These are phyloP conservation scores for Pseudopithomyces chartarum DNA, from an alignment of 2,329 filamentous ascomycete species.

Conservation along the genomic window DNA sequence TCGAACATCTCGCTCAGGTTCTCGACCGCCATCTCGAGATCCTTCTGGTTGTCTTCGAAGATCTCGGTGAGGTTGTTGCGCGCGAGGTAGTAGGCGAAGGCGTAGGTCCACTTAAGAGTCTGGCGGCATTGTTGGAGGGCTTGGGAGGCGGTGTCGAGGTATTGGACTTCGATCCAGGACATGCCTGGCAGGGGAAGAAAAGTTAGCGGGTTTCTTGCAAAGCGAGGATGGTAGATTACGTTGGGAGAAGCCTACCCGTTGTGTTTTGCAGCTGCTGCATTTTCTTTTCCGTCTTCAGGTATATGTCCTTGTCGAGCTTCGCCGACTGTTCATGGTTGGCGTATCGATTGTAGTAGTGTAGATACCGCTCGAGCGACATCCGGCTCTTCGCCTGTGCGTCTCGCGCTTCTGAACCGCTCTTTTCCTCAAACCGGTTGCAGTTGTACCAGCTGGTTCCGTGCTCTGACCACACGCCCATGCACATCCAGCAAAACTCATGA, in stretches of 20 bases:
- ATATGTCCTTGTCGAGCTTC: constrained; percentile 94
- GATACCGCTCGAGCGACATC: constrained; percentile 89
- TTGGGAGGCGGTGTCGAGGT: constrained; percentile 89
- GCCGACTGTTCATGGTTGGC: constrained; percentile 99
- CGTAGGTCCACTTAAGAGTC: constrained; percentile 98
- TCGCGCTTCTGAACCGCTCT: constrained; percentile 86
- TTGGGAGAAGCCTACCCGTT: constrained; percentile 61
- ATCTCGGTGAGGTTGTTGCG: constrained; percentile 96
- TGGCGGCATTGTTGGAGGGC: constrained; percentile 96
- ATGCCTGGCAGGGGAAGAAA: constrained; percentile 51
- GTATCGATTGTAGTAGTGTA: constrained; percentile 99
- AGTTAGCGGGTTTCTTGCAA: background rate
- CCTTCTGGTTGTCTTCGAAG: constrained; percentile 98
- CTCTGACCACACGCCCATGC: constrained; percentile 98
- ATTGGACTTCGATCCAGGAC: constrained; percentile 99
- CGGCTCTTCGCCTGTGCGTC: constrained; percentile 91
- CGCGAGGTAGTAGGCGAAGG: constrained; percentile 96
- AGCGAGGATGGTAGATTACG: background rate
- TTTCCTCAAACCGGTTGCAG: constrained; percentile 96
- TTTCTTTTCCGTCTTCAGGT: constrained; percentile 96
- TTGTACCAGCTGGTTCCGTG: constrained; percentile 99
- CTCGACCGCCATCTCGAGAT: constrained; percentile 96
- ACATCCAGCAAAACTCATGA: constrained; percentile 99
- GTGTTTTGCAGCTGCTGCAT: constrained; percentile 95
- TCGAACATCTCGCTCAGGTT: constrained; percentile 99